A percentile compares a stretch with the other conserved stretches of the same genome.
These are phyloP conservation scores for Hypoxylon sp. DNA, from an alignment of 2,329 filamentous ascomycete genomes.

Conservation along the genomic window DNA sequence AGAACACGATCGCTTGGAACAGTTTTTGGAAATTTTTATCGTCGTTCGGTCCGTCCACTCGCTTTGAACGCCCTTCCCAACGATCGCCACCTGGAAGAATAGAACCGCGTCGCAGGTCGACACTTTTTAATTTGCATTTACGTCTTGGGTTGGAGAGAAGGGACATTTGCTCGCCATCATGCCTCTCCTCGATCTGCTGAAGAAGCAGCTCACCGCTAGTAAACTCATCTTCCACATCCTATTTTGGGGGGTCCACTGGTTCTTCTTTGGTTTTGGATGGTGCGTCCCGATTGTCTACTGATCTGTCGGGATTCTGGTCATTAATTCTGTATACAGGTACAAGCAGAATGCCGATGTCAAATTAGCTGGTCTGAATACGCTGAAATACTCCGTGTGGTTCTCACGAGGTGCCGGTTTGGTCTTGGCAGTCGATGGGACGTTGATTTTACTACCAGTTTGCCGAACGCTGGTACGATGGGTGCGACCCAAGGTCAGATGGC, in stretches of 20 bases:
- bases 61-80: slow-evolving; percentile 39
- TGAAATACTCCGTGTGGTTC: slow-evolving; percentile 93
- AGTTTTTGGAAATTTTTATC: slow-evolving; percentile 23
- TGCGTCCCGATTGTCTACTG: slow-evolving; percentile 61
- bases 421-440: slow-evolving; percentile 84
- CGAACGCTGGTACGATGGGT: slow-evolving; percentile 87
- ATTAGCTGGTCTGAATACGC: slow-evolving; percentile 82
- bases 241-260: slow-evolving; percentile 85
- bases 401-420: slow-evolving; percentile 93
- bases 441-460: slow-evolving; percentile 96
- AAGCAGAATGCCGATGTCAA: slow-evolving; percentile 79
- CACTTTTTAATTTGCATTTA: slow-evolving; percentile 57
- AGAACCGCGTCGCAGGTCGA: slow-evolving; percentile 69
- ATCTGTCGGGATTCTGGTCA: neutral
- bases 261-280: slow-evolving; percentile 89
- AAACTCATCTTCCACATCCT: slow-evolving; percentile 86
- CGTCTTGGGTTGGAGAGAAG: slow-evolving; percentile 49
- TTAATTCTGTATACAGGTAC: slow-evolving; percentile 69
- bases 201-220: slow-evolving; percentile 75
- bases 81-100: slow-evolving; percentile 36
- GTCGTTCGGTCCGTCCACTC: slow-evolving; percentile 39
- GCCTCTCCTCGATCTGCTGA: slow-evolving; percentile 60
- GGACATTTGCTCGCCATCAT: slow-evolving; percentile 59
- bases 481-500: slow-evolving; percentile 86
- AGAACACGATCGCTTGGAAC: slow-evolving; percentile 30